Evolutionary conservation across 306 rosid species (phyloP).

Genomic region (Cyclanthera cordifolia): DNA sequence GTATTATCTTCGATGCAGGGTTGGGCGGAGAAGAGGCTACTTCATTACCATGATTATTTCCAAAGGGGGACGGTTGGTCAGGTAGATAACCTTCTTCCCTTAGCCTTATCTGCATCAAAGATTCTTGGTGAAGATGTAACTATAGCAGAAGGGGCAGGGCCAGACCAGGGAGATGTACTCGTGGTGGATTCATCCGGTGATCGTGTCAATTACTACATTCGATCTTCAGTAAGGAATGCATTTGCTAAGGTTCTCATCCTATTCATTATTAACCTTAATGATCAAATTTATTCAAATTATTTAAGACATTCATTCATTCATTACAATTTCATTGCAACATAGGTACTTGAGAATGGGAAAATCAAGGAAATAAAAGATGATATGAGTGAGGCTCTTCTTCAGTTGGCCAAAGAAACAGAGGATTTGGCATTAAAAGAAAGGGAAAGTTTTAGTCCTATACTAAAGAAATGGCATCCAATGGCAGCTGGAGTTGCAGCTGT

Average conservation of each 20-base stretch:
- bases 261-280: too few species aligned
- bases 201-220: slow-evolving; percentile 55
- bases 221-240: slow-evolving; percentile 47
- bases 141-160: slow-evolving; percentile 38
- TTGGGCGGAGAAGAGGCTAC: slow-evolving; percentile 74
- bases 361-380: slow-evolving; percentile 31
- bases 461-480: slow-evolving; percentile 60
- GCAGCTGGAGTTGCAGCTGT: slow-evolving; percentile 63
- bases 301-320: not conserved
- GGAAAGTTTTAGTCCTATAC: slow-evolving; percentile 53
- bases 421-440: slow-evolving; percentile 64
- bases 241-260: slow-evolving; percentile 33
- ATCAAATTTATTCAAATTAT: not conserved
- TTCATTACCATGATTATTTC: slow-evolving; percentile 62
- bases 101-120: slow-evolving; percentile 50
- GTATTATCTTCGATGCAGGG: slow-evolving; percentile 51
- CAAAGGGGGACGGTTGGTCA: slow-evolving; percentile 51
- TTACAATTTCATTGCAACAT: too few species aligned
- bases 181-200: slow-evolving; percentile 55
- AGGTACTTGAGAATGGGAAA: slow-evolving; percentile 32
- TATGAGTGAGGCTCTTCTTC: slow-evolving; percentile 18
- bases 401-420: slow-evolving; percentile 68
- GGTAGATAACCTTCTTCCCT: slow-evolving; percentile 64
- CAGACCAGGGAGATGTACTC: slow-evolving; percentile 31
- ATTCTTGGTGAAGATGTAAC: slow-evolving; percentile 66